Evolutionary conservation across 129 eudicot genomes (phyloP), one percentile per base, ranked within the genome.

Genomic region (Arctium minus): DNA sequence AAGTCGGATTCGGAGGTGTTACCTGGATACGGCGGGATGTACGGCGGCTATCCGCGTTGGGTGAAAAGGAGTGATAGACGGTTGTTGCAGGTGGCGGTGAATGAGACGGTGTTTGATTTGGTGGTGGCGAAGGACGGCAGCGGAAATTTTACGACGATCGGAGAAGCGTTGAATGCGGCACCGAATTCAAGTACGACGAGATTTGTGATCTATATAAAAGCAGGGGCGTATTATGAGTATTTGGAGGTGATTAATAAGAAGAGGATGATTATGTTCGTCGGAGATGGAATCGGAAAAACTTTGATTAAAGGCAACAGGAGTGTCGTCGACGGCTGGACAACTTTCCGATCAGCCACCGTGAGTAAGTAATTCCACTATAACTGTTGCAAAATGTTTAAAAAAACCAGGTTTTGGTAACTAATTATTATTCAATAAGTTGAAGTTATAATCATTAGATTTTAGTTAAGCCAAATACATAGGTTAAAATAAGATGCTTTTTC

Each of bases 281-380:
- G 98, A n/a, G 98, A 95, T 37, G 98, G 98, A 18, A 95, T 95
- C 48, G 98, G 97, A 2, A 91, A 95, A 80, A 95, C 98, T 13
- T 48, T 86, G 83, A 89, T 95, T 0, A 95, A 95, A 79, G 98
- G 94, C 10, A 95, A 92, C 73, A 83, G 97, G 75, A 95, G 87
- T 75, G 98, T 95, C 4, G 86, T 89, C 29, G 98, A 95, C 79
- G 98, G 98, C 2, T 92, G 94, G 93, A 95, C 98, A 32, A 95
- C 98, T 37, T 95, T 95, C 87, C 91, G 97, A 36, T 95, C 98
- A 8, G 88, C 97, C 30, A 92, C 97, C 7, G 90, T 95, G 6
- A 94, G 98, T 95, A 48, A 92, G 97, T 90, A 70, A 42, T 22
- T 22, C 27, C 2, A 1, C 50, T 33, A 33, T 33, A 33, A 33